Evolutionary conservation across 257 asterid genomes (phyloP), one percentile per base, ranked within the genome.

Genomic region (Penstemon davidsonii): DNA sequence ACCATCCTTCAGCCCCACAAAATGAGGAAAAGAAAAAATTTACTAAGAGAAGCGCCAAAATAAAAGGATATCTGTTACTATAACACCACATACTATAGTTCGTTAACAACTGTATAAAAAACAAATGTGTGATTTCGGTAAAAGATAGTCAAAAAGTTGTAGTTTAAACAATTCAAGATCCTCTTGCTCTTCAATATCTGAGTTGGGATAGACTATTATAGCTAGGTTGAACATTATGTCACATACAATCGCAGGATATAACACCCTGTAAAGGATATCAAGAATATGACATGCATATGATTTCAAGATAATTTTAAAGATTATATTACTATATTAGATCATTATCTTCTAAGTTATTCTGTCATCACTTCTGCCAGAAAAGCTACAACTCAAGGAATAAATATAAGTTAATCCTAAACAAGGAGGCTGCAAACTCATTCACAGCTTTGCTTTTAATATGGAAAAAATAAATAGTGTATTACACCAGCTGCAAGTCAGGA

Each of bases 91-190:
- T 9, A 10, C 33, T 0, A 25, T 25, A 8, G 54, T 19, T 45
- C 57, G 6, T 33, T 8, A 55, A 55, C n/a, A 33, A 7, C 7
- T 50, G 39, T n/a, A 64, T 9, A 5, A 57, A 61, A 5, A 19
- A 52, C 10, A 46, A 36, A 19, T 47, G 3, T 47, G 38, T 40
- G 43, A 25, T 46, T 49, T 51, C 12, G 45, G 61, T 47, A 51
- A 58, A 39, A 10, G 33, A 41, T 42, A 40, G 8, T 65, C 36
- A 36, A 10, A 38, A 39, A 18, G 41, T 18, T 37, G 36, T 39
- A 46, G 3, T 53, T 49, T 11, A 47, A 65, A 67, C 45, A 54
- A 70, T 41, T 70, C 55, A 51, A 60, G 49, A 46, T 45, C 49
- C 38, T 45, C 19, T 1, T 3, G 6, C 45, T 40, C 47, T n/a